Percentiles rank a stretch among this genome's conserved stretches.
Evolutionary conservation across 2,329 filamentous ascomycete genomes (phyloP).

Genomic region (Cryphonectria parasitica): DNA sequence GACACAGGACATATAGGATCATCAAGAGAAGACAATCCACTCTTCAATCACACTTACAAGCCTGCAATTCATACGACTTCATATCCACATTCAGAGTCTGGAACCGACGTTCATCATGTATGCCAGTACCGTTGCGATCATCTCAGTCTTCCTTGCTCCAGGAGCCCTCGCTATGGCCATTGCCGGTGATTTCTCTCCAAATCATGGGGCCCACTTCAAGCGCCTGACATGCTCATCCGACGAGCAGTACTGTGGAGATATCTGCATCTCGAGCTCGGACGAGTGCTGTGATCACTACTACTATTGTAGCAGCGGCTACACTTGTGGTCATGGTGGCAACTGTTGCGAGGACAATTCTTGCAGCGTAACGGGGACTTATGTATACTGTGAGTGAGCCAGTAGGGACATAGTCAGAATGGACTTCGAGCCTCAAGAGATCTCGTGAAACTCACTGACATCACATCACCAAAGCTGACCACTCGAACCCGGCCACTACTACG

Average conservation of each 20-base stretch:
- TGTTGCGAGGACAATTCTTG: slow-evolving; percentile 4
- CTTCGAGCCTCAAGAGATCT: background rate
- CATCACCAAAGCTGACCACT: background rate
- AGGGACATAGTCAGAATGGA: background rate
- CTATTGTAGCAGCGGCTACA: slow-evolving; percentile 10
- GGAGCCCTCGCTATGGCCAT: background rate
- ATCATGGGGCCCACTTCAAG: background rate
- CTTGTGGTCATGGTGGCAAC: slow-evolving; percentile 10
- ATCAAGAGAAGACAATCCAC: background rate
- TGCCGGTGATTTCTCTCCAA: background rate
- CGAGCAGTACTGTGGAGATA: slow-evolving; percentile 14
- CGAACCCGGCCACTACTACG: background rate
- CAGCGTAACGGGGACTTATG: slow-evolving; percentile 2
- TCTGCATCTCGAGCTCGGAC: slow-evolving; percentile 13
- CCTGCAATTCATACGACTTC: background rate
- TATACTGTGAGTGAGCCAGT: slow-evolving; percentile 6
- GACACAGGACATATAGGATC: background rate
- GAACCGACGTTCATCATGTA: background rate
- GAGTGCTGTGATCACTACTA: slow-evolving; percentile 14
- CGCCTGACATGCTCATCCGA: slow-evolving; percentile 6
- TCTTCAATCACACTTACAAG: background rate
- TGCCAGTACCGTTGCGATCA: background rate
- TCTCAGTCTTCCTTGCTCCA: background rate
- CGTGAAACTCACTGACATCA: background rate
- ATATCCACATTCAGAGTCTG: background rate